phyloP scores from a whole-genome alignment of 768 basidiomycete species.

The Lactarius evosmus region DNA sequence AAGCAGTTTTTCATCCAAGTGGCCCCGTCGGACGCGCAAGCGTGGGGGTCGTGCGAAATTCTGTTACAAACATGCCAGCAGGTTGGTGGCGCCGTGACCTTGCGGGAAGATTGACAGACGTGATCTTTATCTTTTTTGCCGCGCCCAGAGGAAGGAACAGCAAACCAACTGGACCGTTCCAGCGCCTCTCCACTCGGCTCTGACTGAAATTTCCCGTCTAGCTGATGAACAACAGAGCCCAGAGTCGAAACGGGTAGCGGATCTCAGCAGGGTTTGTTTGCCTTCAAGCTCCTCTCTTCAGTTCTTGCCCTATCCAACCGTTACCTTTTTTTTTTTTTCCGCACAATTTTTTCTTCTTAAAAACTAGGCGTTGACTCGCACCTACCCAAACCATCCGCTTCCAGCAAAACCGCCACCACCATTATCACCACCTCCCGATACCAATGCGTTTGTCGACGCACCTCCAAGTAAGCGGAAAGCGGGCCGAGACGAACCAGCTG shows the following conservation, averaged over 20 bases:
- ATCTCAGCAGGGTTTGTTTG: constrained; percentile 29
- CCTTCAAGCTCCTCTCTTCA: constrained; percentile 9
- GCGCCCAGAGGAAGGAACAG: constrained; percentile 22
- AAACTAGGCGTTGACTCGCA: constrained; percentile 8
- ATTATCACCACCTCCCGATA: neutral
- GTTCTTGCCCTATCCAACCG: neutral
- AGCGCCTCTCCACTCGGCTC: constrained; percentile 9
- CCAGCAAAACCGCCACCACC: constrained; percentile 10
- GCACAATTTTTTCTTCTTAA: too few relatives aligned
- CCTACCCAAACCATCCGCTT: neutral
- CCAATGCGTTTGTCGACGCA: neutral
- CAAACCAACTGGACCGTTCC: constrained; percentile 21
- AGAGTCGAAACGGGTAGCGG: constrained; percentile 20
- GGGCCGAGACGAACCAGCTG: constrained; percentile 1
- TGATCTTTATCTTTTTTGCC: constrained; percentile 10
- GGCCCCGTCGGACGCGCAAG: constrained; percentile 32
- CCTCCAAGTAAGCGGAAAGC: constrained; percentile 1
- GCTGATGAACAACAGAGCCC: constrained; percentile 15
- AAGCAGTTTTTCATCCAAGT: constrained; percentile 37
- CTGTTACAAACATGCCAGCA: constrained; percentile 45
- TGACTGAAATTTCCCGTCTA: constrained; percentile 18
- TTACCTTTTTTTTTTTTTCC: neutral
- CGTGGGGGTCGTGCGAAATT: constrained; percentile 39
- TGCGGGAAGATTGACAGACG: constrained; percentile 11
- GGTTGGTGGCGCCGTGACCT: constrained; percentile 34